A percentile compares a stretch with the other conserved stretches of the same genome.
Evolutionary conservation across 139 green algal genomes (phyloP).

Genomic region (Coelastrella sp.): DNA sequence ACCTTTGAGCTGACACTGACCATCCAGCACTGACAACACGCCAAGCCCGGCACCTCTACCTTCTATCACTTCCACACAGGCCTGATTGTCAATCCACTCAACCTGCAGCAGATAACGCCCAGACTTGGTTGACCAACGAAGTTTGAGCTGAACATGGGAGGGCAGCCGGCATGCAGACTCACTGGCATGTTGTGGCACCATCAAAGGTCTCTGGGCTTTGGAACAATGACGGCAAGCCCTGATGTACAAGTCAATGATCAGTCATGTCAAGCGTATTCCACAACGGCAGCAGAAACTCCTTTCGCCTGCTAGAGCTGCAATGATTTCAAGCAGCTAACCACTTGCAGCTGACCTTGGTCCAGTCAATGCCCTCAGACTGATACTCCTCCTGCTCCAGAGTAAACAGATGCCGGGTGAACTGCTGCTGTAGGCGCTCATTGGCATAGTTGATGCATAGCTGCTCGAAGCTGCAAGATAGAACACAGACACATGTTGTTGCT

Average conservation of each 20-base stretch:
- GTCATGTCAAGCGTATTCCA: too few species aligned
- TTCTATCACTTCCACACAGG: conserved; percentile 95
- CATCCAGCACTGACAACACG: conserved; percentile 94
- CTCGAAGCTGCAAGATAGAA: conserved; percentile 77
- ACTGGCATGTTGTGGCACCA: too few species aligned
- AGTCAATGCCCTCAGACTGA: conserved; percentile 94
- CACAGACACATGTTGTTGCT: not conserved
- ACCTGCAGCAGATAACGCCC: conserved; percentile 56
- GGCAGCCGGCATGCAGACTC: too few species aligned
- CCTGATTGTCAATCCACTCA: conserved; percentile 98
- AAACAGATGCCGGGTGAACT: conserved; percentile 97
- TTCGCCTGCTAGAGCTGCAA: too few species aligned
- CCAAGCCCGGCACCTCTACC: conserved; percentile 73
- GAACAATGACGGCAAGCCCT: too few species aligned
- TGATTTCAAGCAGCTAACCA: too few species aligned
- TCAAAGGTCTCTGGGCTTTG: too few species aligned
- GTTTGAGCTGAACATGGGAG: too few species aligned
- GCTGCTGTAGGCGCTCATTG: conserved; percentile 98
- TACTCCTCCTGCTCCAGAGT: conserved; percentile 97
- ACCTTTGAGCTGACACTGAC: conserved; percentile 86
- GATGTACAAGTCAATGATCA: too few species aligned
- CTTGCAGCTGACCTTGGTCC: conserved; percentile 85
- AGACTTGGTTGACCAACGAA: too few species aligned
- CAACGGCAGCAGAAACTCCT: too few species aligned
- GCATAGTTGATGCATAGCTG: conserved; percentile 99